A percentile compares a stretch with the other conserved stretches of the same genome.
phyloP scores from a whole-genome alignment of 164 flowering plant species.

The Saururus chinensis region DNA sequence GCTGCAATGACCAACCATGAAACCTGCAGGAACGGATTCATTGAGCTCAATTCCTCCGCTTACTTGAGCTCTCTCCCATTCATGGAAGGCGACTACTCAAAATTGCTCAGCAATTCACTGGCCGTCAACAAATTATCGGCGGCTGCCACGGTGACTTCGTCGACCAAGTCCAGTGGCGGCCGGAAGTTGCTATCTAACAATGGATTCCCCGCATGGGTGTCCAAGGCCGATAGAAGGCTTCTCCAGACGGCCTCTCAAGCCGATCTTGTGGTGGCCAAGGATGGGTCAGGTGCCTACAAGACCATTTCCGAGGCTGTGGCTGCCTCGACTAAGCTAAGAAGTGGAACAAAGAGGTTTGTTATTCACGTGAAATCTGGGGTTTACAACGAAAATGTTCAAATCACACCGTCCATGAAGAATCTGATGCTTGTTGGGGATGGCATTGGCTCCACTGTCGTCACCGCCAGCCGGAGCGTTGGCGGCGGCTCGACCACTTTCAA shows the following conservation, averaged over 20 bases:
- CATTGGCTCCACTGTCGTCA: conserved; percentile 43
- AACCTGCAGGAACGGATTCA: conserved; percentile 51
- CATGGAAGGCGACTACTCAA: conserved; percentile 25
- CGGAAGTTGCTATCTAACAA: conserved; percentile 17
- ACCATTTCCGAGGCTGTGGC: conserved; percentile 49
- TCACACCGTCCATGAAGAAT: conserved; percentile 31
- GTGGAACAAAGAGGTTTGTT: conserved; percentile 28
- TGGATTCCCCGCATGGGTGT: conserved; percentile 42
- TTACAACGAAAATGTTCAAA: conserved; percentile 44
- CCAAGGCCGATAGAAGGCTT: conserved; percentile 29
- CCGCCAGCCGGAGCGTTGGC: conserved; percentile 26
- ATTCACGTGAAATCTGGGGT: conserved; percentile 48
- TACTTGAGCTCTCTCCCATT: conserved; percentile 16
- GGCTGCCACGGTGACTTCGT: neutral
- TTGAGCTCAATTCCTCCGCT: conserved; percentile 26
- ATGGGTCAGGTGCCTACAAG: conserved; percentile 50
- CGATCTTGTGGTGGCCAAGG: conserved; percentile 52
- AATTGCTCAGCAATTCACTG: conserved; percentile 47
- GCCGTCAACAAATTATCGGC: conserved; percentile 26
- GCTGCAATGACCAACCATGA: conserved; percentile 44
- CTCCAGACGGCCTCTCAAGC: conserved; percentile 24
- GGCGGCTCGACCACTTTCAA: conserved; percentile 59
- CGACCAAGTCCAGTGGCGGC: conserved; percentile 2
- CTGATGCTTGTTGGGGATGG: conserved; percentile 67
- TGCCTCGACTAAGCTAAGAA: conserved; percentile 14